A percentile compares a stretch with the other conserved stretches of the same genome.
These are phyloP conservation scores for Mortierella sp. DNA, from an alignment of 371 early-diverging fungal genomes.

Conservation along the genomic window DNA sequence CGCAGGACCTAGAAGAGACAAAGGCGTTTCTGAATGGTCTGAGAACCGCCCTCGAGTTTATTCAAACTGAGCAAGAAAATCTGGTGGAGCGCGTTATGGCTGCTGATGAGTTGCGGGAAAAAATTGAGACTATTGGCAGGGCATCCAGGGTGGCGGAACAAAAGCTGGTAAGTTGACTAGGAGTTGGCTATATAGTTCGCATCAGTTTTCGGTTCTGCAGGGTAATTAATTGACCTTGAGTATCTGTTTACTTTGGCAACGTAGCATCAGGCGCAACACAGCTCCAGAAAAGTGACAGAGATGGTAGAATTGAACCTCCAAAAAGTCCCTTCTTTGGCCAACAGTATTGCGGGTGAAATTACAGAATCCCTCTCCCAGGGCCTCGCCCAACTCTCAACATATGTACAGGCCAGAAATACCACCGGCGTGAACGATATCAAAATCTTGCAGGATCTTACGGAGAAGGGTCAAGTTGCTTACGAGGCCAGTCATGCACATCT, in stretches of 20 bases:
- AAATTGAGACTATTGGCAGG: slow-evolving; percentile 29
- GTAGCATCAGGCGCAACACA: slow-evolving; percentile 15
- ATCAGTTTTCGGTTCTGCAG: background rate
- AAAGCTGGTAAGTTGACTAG: slow-evolving; percentile 23
- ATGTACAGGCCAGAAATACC: slow-evolving; percentile 8
- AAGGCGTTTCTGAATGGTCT: slow-evolving; percentile 39
- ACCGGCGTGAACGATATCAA: slow-evolving; percentile 20
- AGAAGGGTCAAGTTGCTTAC: slow-evolving; percentile 14
- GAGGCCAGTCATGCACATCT: background rate
- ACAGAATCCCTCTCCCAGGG: slow-evolving; percentile 18
- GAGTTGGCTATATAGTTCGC: background rate
- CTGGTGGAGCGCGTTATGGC: slow-evolving; percentile 46
- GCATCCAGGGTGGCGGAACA: slow-evolving; percentile 30
- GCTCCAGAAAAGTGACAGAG: slow-evolving; percentile 12
- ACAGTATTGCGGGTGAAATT: slow-evolving; percentile 16
- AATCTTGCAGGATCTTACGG: background rate
- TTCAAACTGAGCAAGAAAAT: slow-evolving; percentile 48
- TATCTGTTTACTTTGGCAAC: background rate
- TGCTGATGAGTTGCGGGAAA: slow-evolving; percentile 21
- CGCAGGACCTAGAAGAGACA: slow-evolving; percentile 48
- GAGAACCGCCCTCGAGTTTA: slow-evolving; percentile 39
- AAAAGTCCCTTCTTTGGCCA: slow-evolving; percentile 14
- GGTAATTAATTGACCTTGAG: too few species aligned
- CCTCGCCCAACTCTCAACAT: slow-evolving; percentile 23
- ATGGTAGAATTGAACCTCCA: slow-evolving; percentile 21